Percentiles rank a stretch among this genome's conserved stretches.
These are phyloP conservation scores for Asterella californica DNA, from an alignment of 225 moss, liverwort and hornwort species.

Conservation along the genomic window DNA sequence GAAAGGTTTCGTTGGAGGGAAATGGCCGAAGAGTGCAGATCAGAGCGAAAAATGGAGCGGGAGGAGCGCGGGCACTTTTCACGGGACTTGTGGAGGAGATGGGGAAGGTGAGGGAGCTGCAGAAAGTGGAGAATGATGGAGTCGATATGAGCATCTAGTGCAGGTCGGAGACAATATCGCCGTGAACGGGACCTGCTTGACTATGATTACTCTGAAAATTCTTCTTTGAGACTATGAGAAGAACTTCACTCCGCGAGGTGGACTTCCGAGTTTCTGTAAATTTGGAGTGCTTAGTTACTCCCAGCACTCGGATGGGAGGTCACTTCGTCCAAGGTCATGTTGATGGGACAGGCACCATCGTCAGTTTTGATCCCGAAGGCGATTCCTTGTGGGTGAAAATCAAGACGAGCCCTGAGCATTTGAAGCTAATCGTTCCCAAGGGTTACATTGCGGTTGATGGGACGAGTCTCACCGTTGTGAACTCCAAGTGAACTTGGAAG, in stretches of 20 bases:
- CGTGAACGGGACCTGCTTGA: conserved; percentile 88
- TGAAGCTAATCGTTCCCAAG: conserved; percentile 79
- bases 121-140: too few species aligned
- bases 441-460: conserved; percentile 96
- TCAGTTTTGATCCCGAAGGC: too few species aligned
- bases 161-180: conserved; percentile 85
- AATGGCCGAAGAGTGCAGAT: too few species aligned
- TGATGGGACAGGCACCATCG: too few species aligned
- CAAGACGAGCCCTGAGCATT: conserved; percentile 61
- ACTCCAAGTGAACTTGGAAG: too few species aligned
- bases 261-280: conserved; percentile 60
- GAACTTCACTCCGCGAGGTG: conserved; percentile 77
- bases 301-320: too few species aligned
- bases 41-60: too few species aligned
- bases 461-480: conserved; percentile 86
- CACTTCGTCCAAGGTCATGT: too few species aligned
- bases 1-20: too few species aligned
- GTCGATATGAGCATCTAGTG: conserved; percentile 77
- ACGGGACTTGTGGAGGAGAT: too few species aligned
- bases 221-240: conserved; percentile 66
- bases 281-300: conserved; percentile 76
- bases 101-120: too few species aligned
- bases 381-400: conserved; percentile 92
- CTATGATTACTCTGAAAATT: conserved; percentile 63
- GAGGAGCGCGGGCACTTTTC: too few species aligned